Percentiles rank a stretch among this genome's conserved stretches.
These are phyloP conservation scores for Xylariales sp. DNA, from an alignment of 2,329 filamentous ascomycete genomes.

Conservation along the genomic window DNA sequence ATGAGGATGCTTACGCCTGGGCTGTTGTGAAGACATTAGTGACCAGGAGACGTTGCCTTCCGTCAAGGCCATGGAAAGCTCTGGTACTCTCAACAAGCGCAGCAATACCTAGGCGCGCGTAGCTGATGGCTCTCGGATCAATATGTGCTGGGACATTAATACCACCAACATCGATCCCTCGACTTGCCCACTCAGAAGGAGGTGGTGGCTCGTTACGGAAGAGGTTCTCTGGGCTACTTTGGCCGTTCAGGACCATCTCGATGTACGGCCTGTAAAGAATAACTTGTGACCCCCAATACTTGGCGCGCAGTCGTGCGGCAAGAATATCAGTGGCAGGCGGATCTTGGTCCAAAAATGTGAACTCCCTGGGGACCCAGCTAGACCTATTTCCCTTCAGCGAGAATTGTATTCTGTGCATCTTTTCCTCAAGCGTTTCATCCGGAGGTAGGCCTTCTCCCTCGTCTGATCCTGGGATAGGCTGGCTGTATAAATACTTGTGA, in stretches of 20 bases:
- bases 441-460: no score
- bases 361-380: slow-evolving; percentile 45
- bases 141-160: slow-evolving; percentile 28
- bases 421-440: slow-evolving; percentile 23
- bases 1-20: slow-evolving; percentile 83
- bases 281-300: slow-evolving; percentile 90
- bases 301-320: slow-evolving; percentile 77
- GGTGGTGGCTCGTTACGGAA: slow-evolving; percentile 11
- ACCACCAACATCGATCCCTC: slow-evolving; percentile 10
- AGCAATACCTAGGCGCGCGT: slow-evolving; percentile 60
- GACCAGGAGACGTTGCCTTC: slow-evolving; percentile 66
- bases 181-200: slow-evolving; percentile 7
- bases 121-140: slow-evolving; percentile 42
- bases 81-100: slow-evolving; percentile 81
- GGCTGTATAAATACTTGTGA: slow-evolving; percentile 49
- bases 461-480: slow-evolving; percentile 21
- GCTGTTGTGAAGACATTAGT: slow-evolving; percentile 97
- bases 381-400: slow-evolving; percentile 37
- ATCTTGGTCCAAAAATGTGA: slow-evolving; percentile 61
- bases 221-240: slow-evolving; percentile 15
- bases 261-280: slow-evolving; percentile 82
- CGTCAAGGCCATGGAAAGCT: slow-evolving; percentile 66
- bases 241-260: slow-evolving; percentile 46
- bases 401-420: slow-evolving; percentile 42
- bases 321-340: slow-evolving; percentile 73